A percentile compares a stretch with the other conserved stretches of the same genome.
These are phyloP conservation scores for Hamiltosporidium tvaerminnensis DNA, from an alignment of 371 early-diverging fungal genomes.

Conservation along the genomic window DNA sequence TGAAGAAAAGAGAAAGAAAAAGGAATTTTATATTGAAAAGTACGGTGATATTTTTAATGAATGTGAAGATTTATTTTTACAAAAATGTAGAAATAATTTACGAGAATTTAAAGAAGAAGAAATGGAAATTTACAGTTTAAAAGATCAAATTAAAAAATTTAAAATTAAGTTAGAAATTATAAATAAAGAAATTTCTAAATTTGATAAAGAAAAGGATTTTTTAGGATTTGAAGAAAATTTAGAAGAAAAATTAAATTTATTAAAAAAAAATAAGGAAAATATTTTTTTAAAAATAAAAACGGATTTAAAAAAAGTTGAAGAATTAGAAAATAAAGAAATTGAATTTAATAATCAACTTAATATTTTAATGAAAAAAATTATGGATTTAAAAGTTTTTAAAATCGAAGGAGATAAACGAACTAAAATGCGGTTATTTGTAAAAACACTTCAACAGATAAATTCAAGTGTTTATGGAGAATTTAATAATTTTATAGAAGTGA, in stretches of 20 bases:
- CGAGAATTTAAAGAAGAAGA: slow-evolving; percentile 6
- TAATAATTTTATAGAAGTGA: slow-evolving; percentile 29
- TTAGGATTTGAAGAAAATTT: too few species aligned
- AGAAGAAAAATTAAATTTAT: too few species aligned
- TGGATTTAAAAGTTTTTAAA: slow-evolving; percentile 17
- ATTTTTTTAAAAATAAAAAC: not conserved
- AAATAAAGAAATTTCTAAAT: too few species aligned
- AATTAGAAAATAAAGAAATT: slow-evolving; percentile 11
- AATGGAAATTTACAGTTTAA: slow-evolving; percentile 12
- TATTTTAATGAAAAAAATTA: slow-evolving; percentile 23
- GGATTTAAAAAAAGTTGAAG: not conserved
- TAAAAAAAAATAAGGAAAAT: too few species aligned
- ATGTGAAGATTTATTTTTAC: too few species aligned
- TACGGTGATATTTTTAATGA: too few species aligned
- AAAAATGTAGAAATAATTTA: too few species aligned
- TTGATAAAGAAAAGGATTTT: too few species aligned
- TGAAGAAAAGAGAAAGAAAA: slow-evolving; percentile 6
- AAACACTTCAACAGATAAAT: not conserved
- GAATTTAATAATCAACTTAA: slow-evolving; percentile 20
- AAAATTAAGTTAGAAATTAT: too few species aligned
- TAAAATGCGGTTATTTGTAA: slow-evolving; percentile 10
- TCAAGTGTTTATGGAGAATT: slow-evolving; percentile 35
- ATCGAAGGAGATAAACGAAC: slow-evolving; percentile 6
- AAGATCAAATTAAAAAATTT: slow-evolving; percentile 6
- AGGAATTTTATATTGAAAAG: too few species aligned